Evolutionary conservation across 2,329 filamentous ascomycete genomes (phyloP), one percentile per base, ranked within the genome.

Genomic region (Arachnopeziza araneosa): DNA sequence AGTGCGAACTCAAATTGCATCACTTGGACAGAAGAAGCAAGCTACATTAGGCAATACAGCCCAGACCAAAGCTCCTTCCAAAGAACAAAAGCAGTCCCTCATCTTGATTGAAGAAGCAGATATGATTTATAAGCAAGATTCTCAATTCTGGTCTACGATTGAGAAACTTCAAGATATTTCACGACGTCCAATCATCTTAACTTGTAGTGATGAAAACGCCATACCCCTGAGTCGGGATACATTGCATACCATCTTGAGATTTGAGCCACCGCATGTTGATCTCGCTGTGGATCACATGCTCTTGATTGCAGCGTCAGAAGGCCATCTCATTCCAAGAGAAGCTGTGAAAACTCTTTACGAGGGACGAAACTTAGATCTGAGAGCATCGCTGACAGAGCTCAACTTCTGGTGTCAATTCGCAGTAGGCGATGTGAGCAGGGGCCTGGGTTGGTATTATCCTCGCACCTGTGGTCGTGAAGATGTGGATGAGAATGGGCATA

Each of bases 361-460:
- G 57, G 84, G 84, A 17, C 88, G 89, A 57, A 73, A 80, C 1
- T 75, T 81, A 26, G 95, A 99, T 71, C 76, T 99, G 14, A 86
- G 95, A 58, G 91, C 88, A 23, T 87, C 88, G 1, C 84, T 99
- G 54, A 86, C 83, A 59, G 92, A 98, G 63, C 81, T 99, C 26
- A 88, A 96, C 71, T 95, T 96, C 71, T 99, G 93, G 93, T 99
- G 96, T 72, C 95, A 99, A 72, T 92, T 98, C 75, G 91, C 89
- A 0, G 85, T 99, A 10, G 96, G 95, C 5, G 95, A 96, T 71
- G 80, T 85, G n/a, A 89, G 89, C 67, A 89, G 90, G 22, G 93
- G 95, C 0, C 83, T 96, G 52, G 90, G 93, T 68, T 99, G 96
- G 93, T 90, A 96, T 68, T 86, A 89, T 67, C 84, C 88, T 54